Conservation (phyloP, 768 basidiomycete species). For the Dioszegia crocea region DNA sequence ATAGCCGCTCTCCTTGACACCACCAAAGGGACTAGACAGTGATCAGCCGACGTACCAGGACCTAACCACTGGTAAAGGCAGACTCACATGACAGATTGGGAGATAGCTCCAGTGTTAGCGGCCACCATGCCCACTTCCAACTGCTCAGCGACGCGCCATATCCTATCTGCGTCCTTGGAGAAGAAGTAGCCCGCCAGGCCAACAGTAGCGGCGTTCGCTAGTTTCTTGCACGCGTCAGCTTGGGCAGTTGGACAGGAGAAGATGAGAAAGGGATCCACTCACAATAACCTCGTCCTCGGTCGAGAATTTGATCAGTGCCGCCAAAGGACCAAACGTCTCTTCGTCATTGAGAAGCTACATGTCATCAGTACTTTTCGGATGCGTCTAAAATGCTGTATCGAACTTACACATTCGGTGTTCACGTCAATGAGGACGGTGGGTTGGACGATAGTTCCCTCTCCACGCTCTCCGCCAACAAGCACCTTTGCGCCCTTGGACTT, state of each 20-base stretch:
- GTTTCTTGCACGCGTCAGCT: conserved; percentile 37
- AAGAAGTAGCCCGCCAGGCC: conserved; percentile 96
- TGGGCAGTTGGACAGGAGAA: not conserved
- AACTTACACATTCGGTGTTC: conserved; percentile 56
- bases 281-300: conserved; percentile 86
- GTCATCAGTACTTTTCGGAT: too few species aligned
- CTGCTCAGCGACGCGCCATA: conserved; percentile 91
- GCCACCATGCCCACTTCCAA: conserved; percentile 84
- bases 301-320: conserved; percentile 70
- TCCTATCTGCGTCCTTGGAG: conserved; percentile 74
- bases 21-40: conserved; percentile 30
- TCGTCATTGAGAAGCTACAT: conserved; percentile 60
- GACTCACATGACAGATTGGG: conserved; percentile 43
- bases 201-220: conserved; percentile 76
- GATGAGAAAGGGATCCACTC: conserved; percentile 2
- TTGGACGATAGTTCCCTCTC: conserved; percentile 52
- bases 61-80: not conserved
- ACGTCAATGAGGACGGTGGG: conserved; percentile 91
- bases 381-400: too few species aligned
- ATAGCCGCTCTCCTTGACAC: conserved; percentile 67
- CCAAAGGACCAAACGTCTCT: conserved; percentile 82
- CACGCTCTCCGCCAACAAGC: conserved; percentile 76
- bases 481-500: conserved; percentile 77
- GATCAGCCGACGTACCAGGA: not conserved
- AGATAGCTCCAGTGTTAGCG: conserved; percentile 46